Conservation (phyloP, 1,284 basidiomycete genomes). For the Trametes versicolor region DNA sequence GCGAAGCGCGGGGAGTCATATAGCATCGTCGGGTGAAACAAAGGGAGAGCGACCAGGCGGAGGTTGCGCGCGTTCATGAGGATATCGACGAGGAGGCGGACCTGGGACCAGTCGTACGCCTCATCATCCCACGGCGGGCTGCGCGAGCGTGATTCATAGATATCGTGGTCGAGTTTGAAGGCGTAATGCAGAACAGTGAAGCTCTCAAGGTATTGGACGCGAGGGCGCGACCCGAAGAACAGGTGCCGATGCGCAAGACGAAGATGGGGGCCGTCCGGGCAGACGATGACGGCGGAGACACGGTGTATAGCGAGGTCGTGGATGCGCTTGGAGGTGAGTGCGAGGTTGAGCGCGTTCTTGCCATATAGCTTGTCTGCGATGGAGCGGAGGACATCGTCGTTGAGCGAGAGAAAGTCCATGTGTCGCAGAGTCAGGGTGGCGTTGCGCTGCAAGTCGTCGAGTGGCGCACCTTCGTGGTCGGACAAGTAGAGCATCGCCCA, state of each 20-base stretch:
- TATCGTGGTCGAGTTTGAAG: not conserved
- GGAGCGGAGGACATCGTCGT: slow-evolving; percentile 10
- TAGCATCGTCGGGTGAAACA: not conserved
- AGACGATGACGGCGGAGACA: not conserved
- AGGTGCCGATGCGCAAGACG: not conserved
- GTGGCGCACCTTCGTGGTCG: too few species aligned
- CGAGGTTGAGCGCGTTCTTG: slow-evolving; percentile 9
- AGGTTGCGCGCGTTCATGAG: slow-evolving; percentile 5
- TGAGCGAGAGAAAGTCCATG: not conserved
- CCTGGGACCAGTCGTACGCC: not conserved
- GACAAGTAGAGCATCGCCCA: not conserved
- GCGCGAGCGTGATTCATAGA: not conserved
- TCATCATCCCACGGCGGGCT: not conserved
- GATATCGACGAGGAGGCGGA: not conserved
- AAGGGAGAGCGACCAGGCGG: not conserved
- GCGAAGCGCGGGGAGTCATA: not conserved
- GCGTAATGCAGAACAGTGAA: not conserved
- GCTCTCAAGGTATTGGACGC: slow-evolving; percentile 6
- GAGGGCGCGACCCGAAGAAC: not conserved
- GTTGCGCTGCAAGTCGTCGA: not conserved
- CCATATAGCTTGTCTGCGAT: slow-evolving; percentile 1
- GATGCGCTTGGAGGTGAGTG: not conserved
- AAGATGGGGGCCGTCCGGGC: not conserved
- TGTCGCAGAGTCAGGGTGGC: not conserved
- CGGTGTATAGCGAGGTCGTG: slow-evolving; percentile 11